These are phyloP conservation scores for Spathaspora boniae DNA, from an alignment of 805 yeast species.

Conservation along the genomic window DNA sequence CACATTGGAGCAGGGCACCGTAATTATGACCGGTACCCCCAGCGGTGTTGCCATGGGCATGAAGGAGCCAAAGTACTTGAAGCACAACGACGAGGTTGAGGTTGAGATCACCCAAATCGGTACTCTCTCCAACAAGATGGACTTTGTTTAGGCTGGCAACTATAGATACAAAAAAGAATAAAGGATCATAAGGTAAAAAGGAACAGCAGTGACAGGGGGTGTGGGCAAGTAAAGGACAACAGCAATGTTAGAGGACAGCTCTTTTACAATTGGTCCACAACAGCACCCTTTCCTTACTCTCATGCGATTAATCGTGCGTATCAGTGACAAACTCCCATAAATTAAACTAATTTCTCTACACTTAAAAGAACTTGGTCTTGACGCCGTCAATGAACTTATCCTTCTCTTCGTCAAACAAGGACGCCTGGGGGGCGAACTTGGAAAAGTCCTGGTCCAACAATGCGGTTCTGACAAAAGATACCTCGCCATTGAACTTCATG, in stretches of 20 bases:
- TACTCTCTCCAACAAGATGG: conserved; percentile 10
- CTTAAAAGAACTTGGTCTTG: conserved; percentile 8
- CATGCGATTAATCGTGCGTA: too few species aligned
- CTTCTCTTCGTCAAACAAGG: conserved; percentile 9
- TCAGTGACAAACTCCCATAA: too few species aligned
- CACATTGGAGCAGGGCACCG: conserved; percentile 51
- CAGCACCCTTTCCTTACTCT: too few species aligned
- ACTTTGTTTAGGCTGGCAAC: conserved; percentile 1
- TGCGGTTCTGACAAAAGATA: conserved; percentile 11
- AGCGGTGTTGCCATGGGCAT: conserved; percentile 50
- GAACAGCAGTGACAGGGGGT: too few species aligned
- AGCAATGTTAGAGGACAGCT: too few species aligned
- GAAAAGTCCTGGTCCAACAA: conserved; percentile 9
- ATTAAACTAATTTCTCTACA: too few species aligned
- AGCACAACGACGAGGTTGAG: conserved; percentile 8
- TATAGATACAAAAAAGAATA: background rate
- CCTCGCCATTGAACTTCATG: conserved; percentile 10
- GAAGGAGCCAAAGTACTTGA: conserved; percentile 9
- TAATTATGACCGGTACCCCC: conserved; percentile 57
- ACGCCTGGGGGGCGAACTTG: conserved; percentile 6
- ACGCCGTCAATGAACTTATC: conserved; percentile 4
- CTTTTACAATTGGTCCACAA: too few species aligned
- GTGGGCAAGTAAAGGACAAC: too few species aligned
- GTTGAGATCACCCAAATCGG: conserved; percentile 10
- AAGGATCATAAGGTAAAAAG: too few species aligned